phyloP scores from a whole-genome alignment of 257 asterid genomes.

The Solanum ossicruentum region DNA sequence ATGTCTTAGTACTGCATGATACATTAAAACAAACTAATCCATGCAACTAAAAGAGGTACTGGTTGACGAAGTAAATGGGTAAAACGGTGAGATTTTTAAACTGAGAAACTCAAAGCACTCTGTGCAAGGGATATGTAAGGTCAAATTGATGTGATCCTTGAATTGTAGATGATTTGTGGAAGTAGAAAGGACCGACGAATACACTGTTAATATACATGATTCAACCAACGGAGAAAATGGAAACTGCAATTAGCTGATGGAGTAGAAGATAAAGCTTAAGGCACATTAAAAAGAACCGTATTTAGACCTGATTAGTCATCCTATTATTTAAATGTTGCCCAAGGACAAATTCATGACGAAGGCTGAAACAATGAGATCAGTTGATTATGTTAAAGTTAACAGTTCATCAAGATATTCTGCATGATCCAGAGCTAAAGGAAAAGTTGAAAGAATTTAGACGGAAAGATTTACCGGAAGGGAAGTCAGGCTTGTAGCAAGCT shows the following conservation, averaged over 20 bases:
- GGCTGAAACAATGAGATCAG: not conserved
- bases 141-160: not conserved
- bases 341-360: not conserved
- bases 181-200: not conserved
- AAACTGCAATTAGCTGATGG: not conserved
- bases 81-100: not conserved
- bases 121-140: not conserved
- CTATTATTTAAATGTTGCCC: not conserved
- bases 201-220: not conserved
- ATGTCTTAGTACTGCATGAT: not conserved
- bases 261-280: not conserved
- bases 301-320: not conserved
- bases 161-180: not conserved
- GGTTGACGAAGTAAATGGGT: not conserved
- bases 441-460: not conserved
- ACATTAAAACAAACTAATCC: not conserved
- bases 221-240: not conserved
- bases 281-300: not conserved
- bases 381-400: not conserved
- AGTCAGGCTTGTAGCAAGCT: slow-evolving; percentile 63
- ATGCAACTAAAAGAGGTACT: not conserved
- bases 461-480: slow-evolving; percentile 51
- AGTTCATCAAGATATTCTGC: not conserved
- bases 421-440: not conserved
- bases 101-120: not conserved